Conservation (phyloP, 2,329 filamentous ascomycete genomes). For the Colletotrichum trifolii region DNA sequence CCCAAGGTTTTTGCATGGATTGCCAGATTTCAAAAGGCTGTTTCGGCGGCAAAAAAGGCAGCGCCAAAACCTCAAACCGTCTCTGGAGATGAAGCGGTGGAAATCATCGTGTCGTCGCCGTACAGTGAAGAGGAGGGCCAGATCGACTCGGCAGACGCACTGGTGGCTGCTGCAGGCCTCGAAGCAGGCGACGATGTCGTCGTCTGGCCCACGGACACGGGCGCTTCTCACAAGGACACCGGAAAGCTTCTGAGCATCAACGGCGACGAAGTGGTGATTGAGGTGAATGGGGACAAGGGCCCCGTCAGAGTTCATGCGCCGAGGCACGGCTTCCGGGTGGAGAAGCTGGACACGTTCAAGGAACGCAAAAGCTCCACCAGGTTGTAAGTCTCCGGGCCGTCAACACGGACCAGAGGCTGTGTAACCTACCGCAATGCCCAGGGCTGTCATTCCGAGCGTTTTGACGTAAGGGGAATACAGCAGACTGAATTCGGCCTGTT, state of each 20-base stretch:
- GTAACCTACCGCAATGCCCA: background rate
- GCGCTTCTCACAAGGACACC: slow-evolving; percentile 66
- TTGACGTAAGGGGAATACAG: background rate
- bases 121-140: slow-evolving; percentile 57
- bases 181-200: slow-evolving; percentile 64
- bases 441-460: slow-evolving; percentile 4
- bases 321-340: slow-evolving; percentile 66
- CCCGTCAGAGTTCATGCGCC: slow-evolving; percentile 70
- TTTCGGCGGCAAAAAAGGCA: slow-evolving; percentile 53
- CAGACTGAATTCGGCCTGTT: background rate
- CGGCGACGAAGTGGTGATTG: slow-evolving; percentile 67
- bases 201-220: slow-evolving; percentile 72
- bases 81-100: slow-evolving; percentile 64
- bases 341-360: slow-evolving; percentile 40
- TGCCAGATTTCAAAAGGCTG: slow-evolving; percentile 64
- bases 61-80: slow-evolving; percentile 53
- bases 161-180: slow-evolving; percentile 58
- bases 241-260: slow-evolving; percentile 66
- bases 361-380: slow-evolving; percentile 22
- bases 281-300: slow-evolving; percentile 55
- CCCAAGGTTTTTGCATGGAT: slow-evolving; percentile 74
- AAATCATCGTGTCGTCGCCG: slow-evolving; percentile 44
- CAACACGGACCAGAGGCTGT: background rate
- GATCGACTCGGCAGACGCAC: slow-evolving; percentile 62
- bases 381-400: slow-evolving; percentile 9